Evolutionary conservation across 2,329 filamentous ascomycete genomes (phyloP).

Genomic region (Orbilia javanica): DNA sequence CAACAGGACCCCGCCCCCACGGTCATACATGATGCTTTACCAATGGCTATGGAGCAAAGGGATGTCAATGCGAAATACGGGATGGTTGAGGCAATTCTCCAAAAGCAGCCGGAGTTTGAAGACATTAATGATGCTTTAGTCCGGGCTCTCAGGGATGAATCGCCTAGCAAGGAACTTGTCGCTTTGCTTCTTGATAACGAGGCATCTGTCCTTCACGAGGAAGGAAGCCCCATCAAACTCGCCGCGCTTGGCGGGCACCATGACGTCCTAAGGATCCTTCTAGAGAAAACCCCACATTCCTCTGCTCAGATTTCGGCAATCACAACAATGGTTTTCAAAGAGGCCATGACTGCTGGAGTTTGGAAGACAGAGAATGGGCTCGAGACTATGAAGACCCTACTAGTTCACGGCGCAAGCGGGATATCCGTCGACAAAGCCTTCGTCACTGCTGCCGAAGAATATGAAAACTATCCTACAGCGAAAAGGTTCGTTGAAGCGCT

Average conservation of each 20-base stretch:
- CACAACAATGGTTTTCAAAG: conserved; percentile 39
- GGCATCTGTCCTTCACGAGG: conserved; percentile 39
- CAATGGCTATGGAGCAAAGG: conserved; percentile 37
- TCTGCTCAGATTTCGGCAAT: conserved; percentile 22
- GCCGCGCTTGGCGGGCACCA: conserved; percentile 37
- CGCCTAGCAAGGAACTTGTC: conserved; percentile 40
- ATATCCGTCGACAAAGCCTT: conserved; percentile 54
- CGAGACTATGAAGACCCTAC: conserved; percentile 37
- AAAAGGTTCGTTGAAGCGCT: conserved; percentile 47
- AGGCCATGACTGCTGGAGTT: conserved; percentile 46
- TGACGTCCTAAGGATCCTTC: conserved; percentile 30
- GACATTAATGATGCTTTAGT: conserved; percentile 47
- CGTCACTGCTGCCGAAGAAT: conserved; percentile 36
- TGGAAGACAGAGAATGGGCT: conserved; percentile 55
- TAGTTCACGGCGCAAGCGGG: conserved; percentile 41
- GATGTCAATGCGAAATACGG: conserved; percentile 20
- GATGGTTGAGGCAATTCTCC: conserved; percentile 45
- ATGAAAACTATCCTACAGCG: conserved; percentile 38
- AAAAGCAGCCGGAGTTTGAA: conserved; percentile 29
- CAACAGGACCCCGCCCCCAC: conserved; percentile 14
- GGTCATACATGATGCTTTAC: conserved; percentile 44
- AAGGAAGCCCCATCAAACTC: conserved; percentile 37
- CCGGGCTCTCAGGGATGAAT: conserved; percentile 35
- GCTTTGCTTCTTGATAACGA: conserved; percentile 46
- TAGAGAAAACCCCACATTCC: not conserved